These are phyloP conservation scores for Carex myosuroides DNA, from an alignment of 176 grass and related monocot species.

Conservation along the genomic window DNA sequence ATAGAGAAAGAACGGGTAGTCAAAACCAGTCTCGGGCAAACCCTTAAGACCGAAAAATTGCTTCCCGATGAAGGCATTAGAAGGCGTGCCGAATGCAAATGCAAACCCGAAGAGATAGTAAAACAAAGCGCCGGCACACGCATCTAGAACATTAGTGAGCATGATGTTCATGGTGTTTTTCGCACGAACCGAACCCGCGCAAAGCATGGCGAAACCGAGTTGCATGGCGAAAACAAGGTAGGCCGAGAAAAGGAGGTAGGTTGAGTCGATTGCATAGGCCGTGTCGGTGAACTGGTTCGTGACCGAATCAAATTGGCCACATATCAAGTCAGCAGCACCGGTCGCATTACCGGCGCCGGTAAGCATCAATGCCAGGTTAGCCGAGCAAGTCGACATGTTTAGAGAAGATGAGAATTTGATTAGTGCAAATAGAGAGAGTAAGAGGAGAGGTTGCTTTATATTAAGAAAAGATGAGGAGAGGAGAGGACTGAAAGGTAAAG, in stretches of 20 bases:
- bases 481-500: background rate
- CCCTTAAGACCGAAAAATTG: constrained; percentile 67
- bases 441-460: background rate
- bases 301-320: constrained; percentile 14
- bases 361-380: constrained; percentile 36
- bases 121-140: constrained; percentile 68
- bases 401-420: background rate
- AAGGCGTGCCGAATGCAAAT: constrained; percentile 65
- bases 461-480: background rate
- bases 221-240: constrained; percentile 95
- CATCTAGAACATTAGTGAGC: constrained; percentile 88
- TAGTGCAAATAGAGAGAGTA: background rate
- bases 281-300: constrained; percentile 54
- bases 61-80: constrained; percentile 77
- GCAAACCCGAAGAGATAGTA: constrained; percentile 96
- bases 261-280: constrained; percentile 47
- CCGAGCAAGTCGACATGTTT: constrained; percentile 40
- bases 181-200: constrained; percentile 73
- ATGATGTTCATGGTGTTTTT: constrained; percentile 99
- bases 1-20: constrained; percentile 81
- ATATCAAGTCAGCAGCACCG: constrained; percentile 43
- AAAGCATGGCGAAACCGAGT: constrained; percentile 90
- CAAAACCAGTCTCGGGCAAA: constrained; percentile 34
- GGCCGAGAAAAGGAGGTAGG: constrained; percentile 86
- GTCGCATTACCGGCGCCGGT: constrained; percentile 26